phyloP scores from a whole-genome alignment of 371 early-diverging fungal genomes.

The Mycotypha africana region DNA sequence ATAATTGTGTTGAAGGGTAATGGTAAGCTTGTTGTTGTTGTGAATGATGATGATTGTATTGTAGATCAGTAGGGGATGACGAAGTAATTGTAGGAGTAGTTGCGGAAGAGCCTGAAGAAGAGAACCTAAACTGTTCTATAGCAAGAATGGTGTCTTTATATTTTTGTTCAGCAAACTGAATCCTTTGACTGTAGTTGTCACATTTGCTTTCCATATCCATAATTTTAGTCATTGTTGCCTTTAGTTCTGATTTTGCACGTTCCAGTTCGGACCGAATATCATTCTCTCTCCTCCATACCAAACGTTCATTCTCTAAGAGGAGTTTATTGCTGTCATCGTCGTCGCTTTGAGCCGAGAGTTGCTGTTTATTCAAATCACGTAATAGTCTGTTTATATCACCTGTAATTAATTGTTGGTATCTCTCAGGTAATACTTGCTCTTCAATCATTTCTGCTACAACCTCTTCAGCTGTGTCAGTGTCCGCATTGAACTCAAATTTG shows the following conservation, averaged over 20 bases:
- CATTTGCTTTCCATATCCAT: slow-evolving; percentile 30
- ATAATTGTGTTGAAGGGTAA: no score
- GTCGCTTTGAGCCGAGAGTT: slow-evolving; percentile 17
- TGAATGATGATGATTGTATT: not conserved
- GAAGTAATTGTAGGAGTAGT: no score
- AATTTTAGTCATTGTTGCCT: slow-evolving; percentile 20
- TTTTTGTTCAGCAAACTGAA: slow-evolving; percentile 27
- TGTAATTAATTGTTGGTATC: slow-evolving; percentile 76
- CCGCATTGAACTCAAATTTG: slow-evolving; percentile 87
- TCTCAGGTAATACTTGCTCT: slow-evolving; percentile 72
- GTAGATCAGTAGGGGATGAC: no score
- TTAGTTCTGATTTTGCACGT: slow-evolving; percentile 22
- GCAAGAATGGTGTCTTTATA: slow-evolving; percentile 34
- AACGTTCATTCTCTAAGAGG: slow-evolving; percentile 33
- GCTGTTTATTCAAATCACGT: slow-evolving; percentile 61
- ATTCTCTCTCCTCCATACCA: slow-evolving; percentile 45
- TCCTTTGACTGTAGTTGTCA: slow-evolving; percentile 22
- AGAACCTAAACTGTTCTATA: slow-evolving; percentile 16
- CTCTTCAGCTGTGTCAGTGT: slow-evolving; percentile 88
- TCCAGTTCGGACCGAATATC: slow-evolving; percentile 43
- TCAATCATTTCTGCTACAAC: slow-evolving; percentile 93
- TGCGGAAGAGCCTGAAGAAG: not conserved
- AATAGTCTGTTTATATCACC: slow-evolving; percentile 84
- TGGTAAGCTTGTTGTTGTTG: not conserved
- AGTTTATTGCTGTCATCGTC: slow-evolving; percentile 11